Evolutionary conservation across 108 stramenopile genomes (phyloP).

Genomic region (Fragilaria crotonensis): DNA sequence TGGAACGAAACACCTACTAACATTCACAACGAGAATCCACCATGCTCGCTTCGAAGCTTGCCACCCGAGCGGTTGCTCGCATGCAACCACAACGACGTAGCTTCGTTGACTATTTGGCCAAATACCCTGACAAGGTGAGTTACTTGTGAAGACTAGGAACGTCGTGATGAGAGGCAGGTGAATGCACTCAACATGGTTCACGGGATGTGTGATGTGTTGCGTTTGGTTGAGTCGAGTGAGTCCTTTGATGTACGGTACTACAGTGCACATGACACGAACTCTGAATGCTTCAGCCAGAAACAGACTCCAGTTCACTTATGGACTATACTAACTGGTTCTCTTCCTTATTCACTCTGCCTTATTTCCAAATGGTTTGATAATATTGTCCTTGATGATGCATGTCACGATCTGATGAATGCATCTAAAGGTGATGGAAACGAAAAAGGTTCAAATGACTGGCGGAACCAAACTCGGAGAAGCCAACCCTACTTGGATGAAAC

Average conservation of each 20-base stretch:
- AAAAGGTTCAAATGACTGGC: constrained; percentile 62
- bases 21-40: too few relatives aligned
- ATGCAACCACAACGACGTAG: constrained; percentile 37
- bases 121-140: constrained; percentile 80
- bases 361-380: background rate
- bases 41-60: background rate
- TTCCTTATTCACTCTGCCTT: background rate
- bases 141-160: too few relatives aligned
- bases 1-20: too few relatives aligned
- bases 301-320: background rate
- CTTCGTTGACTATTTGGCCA: constrained; percentile 58
- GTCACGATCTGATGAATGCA: background rate
- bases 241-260: too few relatives aligned
- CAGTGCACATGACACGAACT: too few relatives aligned
- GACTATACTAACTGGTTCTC: constrained; percentile 6
- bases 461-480: constrained; percentile 66
- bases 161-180: too few relatives aligned
- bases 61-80: constrained; percentile 3
- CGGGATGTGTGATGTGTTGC: too few relatives aligned
- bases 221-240: too few relatives aligned
- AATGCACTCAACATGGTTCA: too few relatives aligned
- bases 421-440: constrained; percentile 73
- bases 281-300: background rate
- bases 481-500: constrained; percentile 81
- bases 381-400: background rate